phyloP scores from a whole-genome alignment of 2,329 filamentous ascomycete genomes.

The Beauveria sp. region DNA sequence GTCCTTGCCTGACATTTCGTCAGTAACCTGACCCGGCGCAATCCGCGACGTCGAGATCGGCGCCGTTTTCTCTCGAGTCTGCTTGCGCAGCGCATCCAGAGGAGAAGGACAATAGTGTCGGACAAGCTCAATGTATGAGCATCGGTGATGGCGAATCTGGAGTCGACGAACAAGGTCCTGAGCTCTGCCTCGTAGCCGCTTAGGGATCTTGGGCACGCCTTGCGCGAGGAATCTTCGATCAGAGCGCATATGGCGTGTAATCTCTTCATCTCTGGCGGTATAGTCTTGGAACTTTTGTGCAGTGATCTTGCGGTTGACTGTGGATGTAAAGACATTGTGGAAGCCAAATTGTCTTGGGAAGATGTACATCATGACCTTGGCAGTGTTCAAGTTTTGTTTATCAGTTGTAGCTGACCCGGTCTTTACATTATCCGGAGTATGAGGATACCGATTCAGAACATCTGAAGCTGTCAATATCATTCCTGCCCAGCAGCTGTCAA shows the following conservation, averaged over 20 bases:
- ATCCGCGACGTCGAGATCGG: neutral
- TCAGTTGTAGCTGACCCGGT: neutral
- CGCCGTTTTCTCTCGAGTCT: neutral
- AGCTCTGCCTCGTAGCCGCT: constrained; percentile 57
- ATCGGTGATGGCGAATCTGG: constrained; percentile 63
- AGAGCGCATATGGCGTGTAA: constrained; percentile 31
- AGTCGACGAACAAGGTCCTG: constrained; percentile 57
- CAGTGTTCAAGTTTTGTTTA: constrained; percentile 39
- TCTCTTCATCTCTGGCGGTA: constrained; percentile 77
- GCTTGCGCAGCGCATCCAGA: constrained; percentile 18
- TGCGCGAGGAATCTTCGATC: constrained; percentile 10
- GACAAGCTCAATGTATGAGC: constrained; percentile 74
- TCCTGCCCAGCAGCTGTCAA: no score
- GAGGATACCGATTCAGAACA: constrained; percentile 64
- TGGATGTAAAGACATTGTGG: constrained; percentile 83
- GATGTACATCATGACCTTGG: constrained; percentile 81
- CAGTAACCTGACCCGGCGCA: neutral
- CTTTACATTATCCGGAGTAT: neutral
- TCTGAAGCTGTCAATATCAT: constrained; percentile 43
- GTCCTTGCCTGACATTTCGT: neutral
- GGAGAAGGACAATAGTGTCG: constrained; percentile 67
- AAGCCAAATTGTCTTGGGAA: constrained; percentile 87
- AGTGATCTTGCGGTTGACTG: constrained; percentile 56
- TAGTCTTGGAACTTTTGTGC: constrained; percentile 76
- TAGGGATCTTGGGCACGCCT: constrained; percentile 42